A percentile compares a stretch with the other conserved stretches of the same genome.
Evolutionary conservation across 257 asterid genomes (phyloP).

Genomic region (Apocynum venetum): DNA sequence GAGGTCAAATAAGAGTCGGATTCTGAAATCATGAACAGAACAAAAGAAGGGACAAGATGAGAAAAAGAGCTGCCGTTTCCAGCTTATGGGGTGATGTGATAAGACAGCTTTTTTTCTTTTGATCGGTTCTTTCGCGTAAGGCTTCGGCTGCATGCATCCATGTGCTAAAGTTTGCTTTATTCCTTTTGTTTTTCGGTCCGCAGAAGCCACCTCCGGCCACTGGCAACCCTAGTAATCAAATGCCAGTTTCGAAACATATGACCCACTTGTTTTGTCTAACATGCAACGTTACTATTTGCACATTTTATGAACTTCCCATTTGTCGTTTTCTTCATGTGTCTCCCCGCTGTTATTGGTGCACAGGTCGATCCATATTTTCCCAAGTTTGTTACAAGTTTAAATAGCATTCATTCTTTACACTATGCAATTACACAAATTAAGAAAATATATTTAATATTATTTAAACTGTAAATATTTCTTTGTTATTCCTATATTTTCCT

Average conservation of each 20-base stretch:
- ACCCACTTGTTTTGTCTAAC: slow-evolving; percentile 36
- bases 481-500: too few species aligned
- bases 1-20: neutral
- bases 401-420: too few species aligned
- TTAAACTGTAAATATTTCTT: too few species aligned
- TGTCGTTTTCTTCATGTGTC: slow-evolving; percentile 11
- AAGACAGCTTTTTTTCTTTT: slow-evolving; percentile 4
- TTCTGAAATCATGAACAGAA: neutral
- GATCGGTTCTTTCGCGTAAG: neutral
- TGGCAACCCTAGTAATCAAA: neutral
- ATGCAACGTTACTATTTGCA: slow-evolving; percentile 14
- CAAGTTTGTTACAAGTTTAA: neutral
- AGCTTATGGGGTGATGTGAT: slow-evolving; percentile 17
- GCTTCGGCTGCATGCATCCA: slow-evolving; percentile 15
- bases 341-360: neutral
- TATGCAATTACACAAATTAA: too few species aligned
- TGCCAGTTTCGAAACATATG: slow-evolving; percentile 8
- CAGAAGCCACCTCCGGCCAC: slow-evolving; percentile 17
- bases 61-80: slow-evolving; percentile 4
- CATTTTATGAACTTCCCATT: neutral
- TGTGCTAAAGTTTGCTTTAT: slow-evolving; percentile 33
- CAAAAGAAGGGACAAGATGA: slow-evolving; percentile 20
- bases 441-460: too few species aligned
- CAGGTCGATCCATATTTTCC: neutral
- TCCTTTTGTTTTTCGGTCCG: slow-evolving; percentile 40